A percentile compares a stretch with the other conserved stretches of the same genome.
Conservation (phyloP, 345 rosid species). For the Alliaria petiolata region DNA sequence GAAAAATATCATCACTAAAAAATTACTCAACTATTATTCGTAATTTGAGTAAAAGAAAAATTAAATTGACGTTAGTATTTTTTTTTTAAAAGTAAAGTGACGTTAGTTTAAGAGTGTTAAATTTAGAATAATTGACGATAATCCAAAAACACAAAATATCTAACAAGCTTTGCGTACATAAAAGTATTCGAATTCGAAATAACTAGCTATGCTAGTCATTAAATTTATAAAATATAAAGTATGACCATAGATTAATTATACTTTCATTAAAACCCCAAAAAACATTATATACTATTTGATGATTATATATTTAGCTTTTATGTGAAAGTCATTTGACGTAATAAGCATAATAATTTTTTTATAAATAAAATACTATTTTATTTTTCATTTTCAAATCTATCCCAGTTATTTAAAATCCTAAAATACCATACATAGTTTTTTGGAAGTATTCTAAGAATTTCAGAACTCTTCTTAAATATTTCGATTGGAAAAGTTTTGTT, state of each 20-base stretch:
- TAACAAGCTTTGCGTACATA: neutral
- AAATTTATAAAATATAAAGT: neutral
- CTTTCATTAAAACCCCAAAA: neutral
- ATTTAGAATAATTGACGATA: neutral
- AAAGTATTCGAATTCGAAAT: neutral
- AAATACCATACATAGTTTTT: neutral
- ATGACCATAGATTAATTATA: neutral
- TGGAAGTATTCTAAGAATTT: neutral
- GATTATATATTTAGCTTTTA: neutral
- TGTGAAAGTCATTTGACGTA: neutral
- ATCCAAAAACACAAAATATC: neutral
- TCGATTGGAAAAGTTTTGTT: too few relatives aligned
- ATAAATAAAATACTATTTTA: neutral
- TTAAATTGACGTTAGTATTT: neutral
- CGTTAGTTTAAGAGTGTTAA: neutral
- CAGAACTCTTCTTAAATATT: neutral
- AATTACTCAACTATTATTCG: neutral
- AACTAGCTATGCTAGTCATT: neutral
- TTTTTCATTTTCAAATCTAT: neutral
- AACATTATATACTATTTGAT: neutral
- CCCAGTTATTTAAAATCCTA: neutral
- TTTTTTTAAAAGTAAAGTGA: too few relatives aligned
- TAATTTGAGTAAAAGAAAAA: neutral
- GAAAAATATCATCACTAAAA: conserved; percentile 3
- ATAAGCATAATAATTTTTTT: neutral